Percentiles rank a stretch among this genome's conserved stretches.
These are phyloP conservation scores for Phyllosticta citriasiana DNA, from an alignment of 2,329 filamentous ascomycete genomes.

Conservation along the genomic window DNA sequence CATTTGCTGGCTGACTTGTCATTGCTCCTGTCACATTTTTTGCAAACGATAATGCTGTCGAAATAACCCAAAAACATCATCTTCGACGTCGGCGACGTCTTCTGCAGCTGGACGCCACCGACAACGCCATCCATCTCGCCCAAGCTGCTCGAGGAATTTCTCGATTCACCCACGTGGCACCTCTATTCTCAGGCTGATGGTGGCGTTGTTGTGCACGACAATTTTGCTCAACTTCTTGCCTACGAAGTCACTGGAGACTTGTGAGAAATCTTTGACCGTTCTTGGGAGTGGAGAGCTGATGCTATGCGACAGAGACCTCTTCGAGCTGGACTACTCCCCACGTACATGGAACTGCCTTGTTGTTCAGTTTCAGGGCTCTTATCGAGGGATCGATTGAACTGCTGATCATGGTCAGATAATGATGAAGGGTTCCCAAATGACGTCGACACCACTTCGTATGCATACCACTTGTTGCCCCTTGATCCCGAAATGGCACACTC, in stretches of 20 bases:
- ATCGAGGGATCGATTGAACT: not conserved
- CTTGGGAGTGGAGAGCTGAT: not conserved
- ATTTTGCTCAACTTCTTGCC: slow-evolving; percentile 22
- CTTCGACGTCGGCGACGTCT: slow-evolving; percentile 27
- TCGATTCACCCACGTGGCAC: slow-evolving; percentile 20
- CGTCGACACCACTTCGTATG: slow-evolving; percentile 26
- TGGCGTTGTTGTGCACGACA: slow-evolving; percentile 18
- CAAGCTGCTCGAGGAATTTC: slow-evolving; percentile 16
- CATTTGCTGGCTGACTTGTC: too few species aligned
- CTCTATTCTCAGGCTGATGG: slow-evolving; percentile 16
- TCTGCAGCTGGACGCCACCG: slow-evolving; percentile 24
- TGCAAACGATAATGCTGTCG: too few species aligned
- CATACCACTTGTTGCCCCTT: slow-evolving; percentile 18
- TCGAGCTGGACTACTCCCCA: slow-evolving; percentile 2
- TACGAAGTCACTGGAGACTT: slow-evolving; percentile 16
- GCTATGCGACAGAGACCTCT: slow-evolving; percentile 1
- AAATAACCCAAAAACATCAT: slow-evolving; percentile 15
- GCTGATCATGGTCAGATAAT: not conserved
- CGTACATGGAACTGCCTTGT: slow-evolving; percentile 22
- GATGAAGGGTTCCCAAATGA: slow-evolving; percentile 21
- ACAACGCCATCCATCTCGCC: slow-evolving; percentile 17
- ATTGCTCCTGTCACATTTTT: too few species aligned
- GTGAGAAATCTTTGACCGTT: slow-evolving; percentile 6
- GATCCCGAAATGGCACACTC: not conserved
- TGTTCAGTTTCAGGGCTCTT: slow-evolving; percentile 6